A percentile compares a stretch with the other conserved stretches of the same genome.
phyloP scores from a whole-genome alignment of 192 early-diverging fungal genomes.

The Rhizoclosmatium globosum region DNA sequence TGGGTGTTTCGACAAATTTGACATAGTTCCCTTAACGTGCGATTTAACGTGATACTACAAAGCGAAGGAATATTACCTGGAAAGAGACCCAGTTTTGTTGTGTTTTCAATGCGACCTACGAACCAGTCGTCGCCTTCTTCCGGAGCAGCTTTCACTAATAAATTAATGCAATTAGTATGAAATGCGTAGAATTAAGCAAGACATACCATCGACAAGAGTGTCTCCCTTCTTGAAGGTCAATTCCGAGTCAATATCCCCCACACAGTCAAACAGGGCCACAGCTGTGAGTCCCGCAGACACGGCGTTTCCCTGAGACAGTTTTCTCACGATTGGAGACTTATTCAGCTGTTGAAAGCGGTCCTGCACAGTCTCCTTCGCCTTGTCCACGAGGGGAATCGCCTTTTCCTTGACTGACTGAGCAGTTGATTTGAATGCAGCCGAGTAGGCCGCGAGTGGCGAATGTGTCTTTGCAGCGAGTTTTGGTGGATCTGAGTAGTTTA shows the following conservation, averaged over 20 bases:
- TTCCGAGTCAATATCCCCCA: slow-evolving; percentile 63
- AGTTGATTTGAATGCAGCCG: slow-evolving; percentile 11
- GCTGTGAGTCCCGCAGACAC: slow-evolving; percentile 26
- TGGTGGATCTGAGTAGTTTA: background rate
- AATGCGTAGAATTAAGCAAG: background rate
- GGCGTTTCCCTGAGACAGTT: background rate
- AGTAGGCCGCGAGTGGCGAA: slow-evolving; percentile 18
- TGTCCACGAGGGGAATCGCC: background rate
- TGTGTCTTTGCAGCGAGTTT: background rate
- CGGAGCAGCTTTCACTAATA: slow-evolving; percentile 33
- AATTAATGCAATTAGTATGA: background rate
- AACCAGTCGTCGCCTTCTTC: slow-evolving; percentile 65
- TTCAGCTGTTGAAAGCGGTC: background rate
- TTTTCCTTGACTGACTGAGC: slow-evolving; percentile 3
- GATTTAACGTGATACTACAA: too few species aligned
- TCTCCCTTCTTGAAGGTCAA: slow-evolving; percentile 63
- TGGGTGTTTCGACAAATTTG: background rate
- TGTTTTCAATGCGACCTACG: slow-evolving; percentile 57
- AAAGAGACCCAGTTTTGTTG: slow-evolving; percentile 59
- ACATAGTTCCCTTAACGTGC: too few species aligned
- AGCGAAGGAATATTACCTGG: slow-evolving; percentile 54
- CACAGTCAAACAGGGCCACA: slow-evolving; percentile 65
- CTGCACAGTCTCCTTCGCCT: background rate
- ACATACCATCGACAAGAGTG: slow-evolving; percentile 58
- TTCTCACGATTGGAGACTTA: background rate